Conservation (phyloP, 768 basidiomycete genomes). For the Mycena leptocephala region DNA sequence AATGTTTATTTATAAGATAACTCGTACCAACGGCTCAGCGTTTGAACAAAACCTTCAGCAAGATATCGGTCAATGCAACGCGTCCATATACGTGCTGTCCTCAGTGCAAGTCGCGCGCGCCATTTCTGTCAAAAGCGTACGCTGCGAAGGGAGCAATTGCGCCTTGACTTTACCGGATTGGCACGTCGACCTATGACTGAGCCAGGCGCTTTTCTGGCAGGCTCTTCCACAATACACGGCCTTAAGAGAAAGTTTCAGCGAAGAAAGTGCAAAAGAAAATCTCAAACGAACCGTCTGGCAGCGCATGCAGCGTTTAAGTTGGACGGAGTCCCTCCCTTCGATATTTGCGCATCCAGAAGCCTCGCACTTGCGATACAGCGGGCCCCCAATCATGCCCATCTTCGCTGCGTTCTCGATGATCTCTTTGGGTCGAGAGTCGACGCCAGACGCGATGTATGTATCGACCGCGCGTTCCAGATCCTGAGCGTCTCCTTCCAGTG, state of each 20-base stretch:
- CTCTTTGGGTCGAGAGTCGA: not conserved
- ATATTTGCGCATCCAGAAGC: not conserved
- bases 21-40: too few relatives aligned
- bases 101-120: too few relatives aligned
- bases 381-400: not conserved
- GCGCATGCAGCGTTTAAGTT: not conserved
- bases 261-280: not conserved
- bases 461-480: constrained; percentile 1
- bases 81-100: too few relatives aligned
- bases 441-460: not conserved
- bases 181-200: not conserved
- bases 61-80: too few relatives aligned
- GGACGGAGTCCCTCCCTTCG: not conserved
- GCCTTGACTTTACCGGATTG: not conserved
- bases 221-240: not conserved
- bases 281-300: not conserved
- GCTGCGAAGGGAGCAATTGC: not conserved
- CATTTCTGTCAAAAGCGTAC: not conserved
- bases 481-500: not conserved
- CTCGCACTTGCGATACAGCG: not conserved
- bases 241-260: not conserved
- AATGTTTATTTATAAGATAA: too few relatives aligned
- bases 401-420: constrained; percentile 3
- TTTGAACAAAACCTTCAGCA: too few relatives aligned
- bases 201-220: not conserved